These are phyloP conservation scores for Apocynum venetum DNA, from an alignment of 257 asterid genomes.

Conservation along the genomic window DNA sequence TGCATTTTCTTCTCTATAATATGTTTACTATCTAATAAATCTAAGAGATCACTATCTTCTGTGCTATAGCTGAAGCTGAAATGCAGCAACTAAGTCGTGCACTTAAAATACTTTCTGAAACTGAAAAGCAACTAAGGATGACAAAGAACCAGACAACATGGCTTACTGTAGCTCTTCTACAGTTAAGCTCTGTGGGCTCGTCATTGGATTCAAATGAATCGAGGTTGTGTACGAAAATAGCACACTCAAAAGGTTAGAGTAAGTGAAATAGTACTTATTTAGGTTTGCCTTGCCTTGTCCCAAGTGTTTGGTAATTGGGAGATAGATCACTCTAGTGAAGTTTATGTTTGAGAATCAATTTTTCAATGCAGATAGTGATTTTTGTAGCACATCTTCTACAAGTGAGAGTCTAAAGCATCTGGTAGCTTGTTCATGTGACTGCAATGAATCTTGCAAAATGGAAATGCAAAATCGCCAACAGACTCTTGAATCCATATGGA, in stretches of 20 bases:
- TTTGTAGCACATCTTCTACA: constrained; percentile 61
- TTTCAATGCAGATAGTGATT: constrained; percentile 51
- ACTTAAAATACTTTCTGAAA: constrained; percentile 68
- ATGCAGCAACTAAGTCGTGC: constrained; percentile 73
- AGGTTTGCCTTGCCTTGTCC: not conserved
- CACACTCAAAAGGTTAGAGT: constrained; percentile 54
- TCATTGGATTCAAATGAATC: constrained; percentile 36
- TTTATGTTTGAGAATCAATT: constrained; percentile 8
- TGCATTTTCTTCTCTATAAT: not conserved
- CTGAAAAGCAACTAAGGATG: constrained; percentile 76
- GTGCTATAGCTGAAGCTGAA: constrained; percentile 60
- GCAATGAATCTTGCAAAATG: constrained; percentile 27
- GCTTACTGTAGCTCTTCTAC: constrained; percentile 79
- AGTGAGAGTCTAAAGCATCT: constrained; percentile 64
- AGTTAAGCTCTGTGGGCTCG: constrained; percentile 56
- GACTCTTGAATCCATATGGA: constrained; percentile 60
- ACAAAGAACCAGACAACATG: constrained; percentile 79
- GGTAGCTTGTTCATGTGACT: constrained; percentile 37
- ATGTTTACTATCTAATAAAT: not conserved
- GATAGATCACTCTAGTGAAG: constrained; percentile 7
- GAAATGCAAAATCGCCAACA: constrained; percentile 37
- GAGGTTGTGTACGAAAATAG: constrained; percentile 37
- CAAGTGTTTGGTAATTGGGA: not conserved
- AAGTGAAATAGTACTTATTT: not conserved
- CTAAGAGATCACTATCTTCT: constrained; percentile 5